phyloP scores from a whole-genome alignment of 2,329 filamentous ascomycete genomes.

The Fusarium citri region DNA sequence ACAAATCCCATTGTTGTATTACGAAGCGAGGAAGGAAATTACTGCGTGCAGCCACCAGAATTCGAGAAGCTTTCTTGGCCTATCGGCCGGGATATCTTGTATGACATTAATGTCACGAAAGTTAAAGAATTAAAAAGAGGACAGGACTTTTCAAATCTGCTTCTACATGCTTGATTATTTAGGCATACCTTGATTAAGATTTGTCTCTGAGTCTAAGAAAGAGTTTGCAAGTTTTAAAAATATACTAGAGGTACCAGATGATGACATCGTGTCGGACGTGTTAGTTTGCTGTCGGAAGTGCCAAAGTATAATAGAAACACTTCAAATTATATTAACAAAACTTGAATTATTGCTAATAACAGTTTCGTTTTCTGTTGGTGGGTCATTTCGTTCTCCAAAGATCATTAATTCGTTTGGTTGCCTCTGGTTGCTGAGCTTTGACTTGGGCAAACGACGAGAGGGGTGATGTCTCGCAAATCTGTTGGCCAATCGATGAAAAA shows the following conservation, averaged over 20 bases:
- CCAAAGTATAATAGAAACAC: not conserved
- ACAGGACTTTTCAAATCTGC: too few species aligned
- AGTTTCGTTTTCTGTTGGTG: not conserved
- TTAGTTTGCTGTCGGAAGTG: not conserved
- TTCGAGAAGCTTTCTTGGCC: not conserved
- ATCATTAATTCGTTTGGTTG: not conserved
- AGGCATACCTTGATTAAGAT: too few species aligned
- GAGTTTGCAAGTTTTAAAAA: too few species aligned
- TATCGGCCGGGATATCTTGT: not conserved
- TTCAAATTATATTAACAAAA: not conserved
- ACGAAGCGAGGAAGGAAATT: not conserved
- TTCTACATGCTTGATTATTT: too few species aligned
- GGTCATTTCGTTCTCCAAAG: not conserved
- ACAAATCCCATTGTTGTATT: not conserved
- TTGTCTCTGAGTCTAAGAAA: too few species aligned
- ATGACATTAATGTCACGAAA: not conserved
- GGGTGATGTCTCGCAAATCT: not conserved
- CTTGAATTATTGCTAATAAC: not conserved
- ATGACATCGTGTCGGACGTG: too few species aligned
- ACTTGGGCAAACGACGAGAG: not conserved
- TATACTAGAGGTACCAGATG: too few species aligned
- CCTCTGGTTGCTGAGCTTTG: not conserved
- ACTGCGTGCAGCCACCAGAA: not conserved
- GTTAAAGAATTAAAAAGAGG: not conserved
- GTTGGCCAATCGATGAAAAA: not conserved